Conservation (phyloP, 148 eudicot species). For the Polygonum aviculare region DNA sequence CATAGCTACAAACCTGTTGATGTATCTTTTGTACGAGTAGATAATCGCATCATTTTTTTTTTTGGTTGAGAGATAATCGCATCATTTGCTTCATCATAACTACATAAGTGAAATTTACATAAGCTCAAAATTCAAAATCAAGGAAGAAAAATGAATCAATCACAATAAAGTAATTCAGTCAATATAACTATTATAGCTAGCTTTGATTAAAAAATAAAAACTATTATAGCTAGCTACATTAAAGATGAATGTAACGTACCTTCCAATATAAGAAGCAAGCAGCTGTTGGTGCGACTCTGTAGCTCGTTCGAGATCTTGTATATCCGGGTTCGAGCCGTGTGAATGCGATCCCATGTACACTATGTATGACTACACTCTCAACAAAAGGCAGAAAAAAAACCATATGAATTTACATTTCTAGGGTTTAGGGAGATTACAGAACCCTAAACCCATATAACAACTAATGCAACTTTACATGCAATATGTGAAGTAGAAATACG, state of each 20-base stretch:
- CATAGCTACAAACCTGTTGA: conserved; percentile 60
- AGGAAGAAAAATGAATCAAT: not conserved
- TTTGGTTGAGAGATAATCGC: conserved; percentile 42
- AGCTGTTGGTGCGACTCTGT: conserved; percentile 35
- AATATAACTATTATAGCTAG: not conserved
- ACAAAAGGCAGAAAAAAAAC: not conserved
- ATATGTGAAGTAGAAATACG: not conserved
- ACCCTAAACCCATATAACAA: too few relatives aligned
- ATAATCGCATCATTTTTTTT: conserved; percentile 41
- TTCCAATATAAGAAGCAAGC: conserved; percentile 50
- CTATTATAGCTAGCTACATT: too few relatives aligned
- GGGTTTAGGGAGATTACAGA: too few relatives aligned
- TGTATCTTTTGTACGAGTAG: conserved; percentile 41
- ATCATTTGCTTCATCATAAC: conserved; percentile 43
- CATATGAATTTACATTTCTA: not conserved
- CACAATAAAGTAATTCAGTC: not conserved
- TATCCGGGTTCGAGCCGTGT: conserved; percentile 28
- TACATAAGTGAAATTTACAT: conserved; percentile 4
- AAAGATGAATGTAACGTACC: conserved; percentile 21
- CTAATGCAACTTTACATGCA: not conserved
- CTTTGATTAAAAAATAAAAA: too few relatives aligned
- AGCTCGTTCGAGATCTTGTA: conserved; percentile 22
- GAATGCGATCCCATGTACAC: conserved; percentile 61
- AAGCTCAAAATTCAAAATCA: not conserved
- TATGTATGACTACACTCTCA: conserved; percentile 34